A percentile compares a stretch with the other conserved stretches of the same genome.
phyloP scores from a whole-genome alignment of 1,284 basidiomycete genomes.

The Agaricales sp. region DNA sequence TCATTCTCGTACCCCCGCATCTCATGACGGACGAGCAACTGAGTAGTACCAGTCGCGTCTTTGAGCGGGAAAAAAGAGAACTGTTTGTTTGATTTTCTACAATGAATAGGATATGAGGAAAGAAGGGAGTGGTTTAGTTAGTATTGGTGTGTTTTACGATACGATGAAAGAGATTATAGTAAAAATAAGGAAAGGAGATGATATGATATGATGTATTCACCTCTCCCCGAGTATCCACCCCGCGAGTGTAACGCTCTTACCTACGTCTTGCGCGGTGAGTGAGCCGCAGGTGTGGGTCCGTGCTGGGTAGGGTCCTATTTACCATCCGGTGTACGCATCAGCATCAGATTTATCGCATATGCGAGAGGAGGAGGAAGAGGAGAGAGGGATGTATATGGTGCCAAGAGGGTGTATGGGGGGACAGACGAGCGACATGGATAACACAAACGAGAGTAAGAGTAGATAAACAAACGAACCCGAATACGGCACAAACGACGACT shows the following conservation, averaged over 20 bases:
- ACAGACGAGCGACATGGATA: too few relatives aligned
- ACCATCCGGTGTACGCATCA: too few relatives aligned
- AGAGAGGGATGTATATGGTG: too few relatives aligned
- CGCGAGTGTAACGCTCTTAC: conserved; percentile 53
- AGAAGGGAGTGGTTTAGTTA: conserved; percentile 12
- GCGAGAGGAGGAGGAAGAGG: too few relatives aligned
- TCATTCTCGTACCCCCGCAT: conserved; percentile 25
- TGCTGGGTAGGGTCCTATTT: conserved; percentile 46
- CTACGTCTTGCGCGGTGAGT: conserved; percentile 44
- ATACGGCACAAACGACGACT: too few relatives aligned
- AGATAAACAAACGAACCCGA: too few relatives aligned
- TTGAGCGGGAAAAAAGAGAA: conserved; percentile 76
- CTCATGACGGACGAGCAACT: conserved; percentile 58
- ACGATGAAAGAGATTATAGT: conserved; percentile 14
- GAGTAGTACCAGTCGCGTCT: conserved; percentile 66
- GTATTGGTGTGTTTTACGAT: too few relatives aligned
- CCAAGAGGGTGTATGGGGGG: too few relatives aligned
- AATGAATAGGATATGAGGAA: conserved; percentile 41
- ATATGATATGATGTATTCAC: conserved; percentile 38
- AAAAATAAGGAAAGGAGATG: conserved; percentile 18
- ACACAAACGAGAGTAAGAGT: too few relatives aligned
- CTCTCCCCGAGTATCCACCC: conserved; percentile 74
- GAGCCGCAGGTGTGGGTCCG: conserved; percentile 61
- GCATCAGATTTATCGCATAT: too few relatives aligned
- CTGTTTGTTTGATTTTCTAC: conserved; percentile 32